Evolutionary conservation across 257 asterid genomes (phyloP).

Genomic region (Euphrasia confusa): DNA sequence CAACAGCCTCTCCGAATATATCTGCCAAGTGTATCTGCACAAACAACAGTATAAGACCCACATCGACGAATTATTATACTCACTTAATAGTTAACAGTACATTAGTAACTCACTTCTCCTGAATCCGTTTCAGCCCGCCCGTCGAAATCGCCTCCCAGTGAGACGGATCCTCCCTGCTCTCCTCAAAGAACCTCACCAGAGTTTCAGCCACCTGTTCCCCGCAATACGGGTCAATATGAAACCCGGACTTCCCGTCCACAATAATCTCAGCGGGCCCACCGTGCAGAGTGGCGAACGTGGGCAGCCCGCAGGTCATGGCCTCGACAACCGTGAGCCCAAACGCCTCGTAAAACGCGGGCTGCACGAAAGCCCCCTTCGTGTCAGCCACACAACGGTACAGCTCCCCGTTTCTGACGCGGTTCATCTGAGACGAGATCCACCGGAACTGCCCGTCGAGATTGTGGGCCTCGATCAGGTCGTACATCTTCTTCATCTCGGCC

Average conservation of each 20-base stretch:
- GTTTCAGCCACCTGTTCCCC: slow-evolving; percentile 70
- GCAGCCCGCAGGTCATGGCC: slow-evolving; percentile 97
- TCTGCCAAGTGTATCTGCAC: slow-evolving; percentile 84
- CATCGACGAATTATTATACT: too few relatives aligned
- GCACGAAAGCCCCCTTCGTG: slow-evolving; percentile 78
- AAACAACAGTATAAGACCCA: background rate
- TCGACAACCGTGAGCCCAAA: slow-evolving; percentile 95
- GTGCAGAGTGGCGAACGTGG: slow-evolving; percentile 76
- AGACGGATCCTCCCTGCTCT: slow-evolving; percentile 57
- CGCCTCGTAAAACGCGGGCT: slow-evolving; percentile 96
- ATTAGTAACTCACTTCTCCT: slow-evolving; percentile 62
- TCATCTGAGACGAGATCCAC: slow-evolving; percentile 99
- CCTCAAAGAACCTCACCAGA: slow-evolving; percentile 69
- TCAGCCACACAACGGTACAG: slow-evolving; percentile 89
- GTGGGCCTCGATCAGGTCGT: slow-evolving; percentile 62
- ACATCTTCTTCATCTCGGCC: slow-evolving; percentile 93
- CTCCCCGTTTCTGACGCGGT: slow-evolving; percentile 92
- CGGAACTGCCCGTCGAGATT: slow-evolving; percentile 78
- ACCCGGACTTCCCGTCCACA: slow-evolving; percentile 80
- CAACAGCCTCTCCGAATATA: slow-evolving; percentile 75
- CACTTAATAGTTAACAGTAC: background rate
- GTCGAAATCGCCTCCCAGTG: slow-evolving; percentile 66
- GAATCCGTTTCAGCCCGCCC: slow-evolving; percentile 72
- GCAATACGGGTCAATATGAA: slow-evolving; percentile 90
- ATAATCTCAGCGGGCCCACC: slow-evolving; percentile 99